These are phyloP conservation scores for Brassica rapa DNA, from an alignment of 345 rosid genomes.

Conservation along the genomic window DNA sequence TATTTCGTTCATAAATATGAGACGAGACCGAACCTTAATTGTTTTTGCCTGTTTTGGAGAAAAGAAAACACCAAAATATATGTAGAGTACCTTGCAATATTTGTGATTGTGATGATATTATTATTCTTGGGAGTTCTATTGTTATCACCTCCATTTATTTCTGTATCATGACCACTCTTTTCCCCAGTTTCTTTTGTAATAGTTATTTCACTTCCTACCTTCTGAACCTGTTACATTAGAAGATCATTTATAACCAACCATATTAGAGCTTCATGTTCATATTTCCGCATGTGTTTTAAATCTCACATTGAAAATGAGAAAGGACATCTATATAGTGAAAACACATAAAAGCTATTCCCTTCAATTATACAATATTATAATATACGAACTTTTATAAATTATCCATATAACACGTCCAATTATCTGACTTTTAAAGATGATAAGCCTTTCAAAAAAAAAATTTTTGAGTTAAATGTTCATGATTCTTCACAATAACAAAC, in stretches of 20 bases:
- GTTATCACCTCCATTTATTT: slow-evolving; percentile 34
- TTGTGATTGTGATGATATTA: slow-evolving; percentile 51
- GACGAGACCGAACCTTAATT: not conserved
- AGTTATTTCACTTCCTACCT: slow-evolving; percentile 60
- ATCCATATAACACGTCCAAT: too few relatives aligned
- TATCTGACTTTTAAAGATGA: not conserved
- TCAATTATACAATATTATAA: too few relatives aligned
- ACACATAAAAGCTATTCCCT: too few relatives aligned
- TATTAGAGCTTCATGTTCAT: not conserved
- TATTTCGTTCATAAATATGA: not conserved
- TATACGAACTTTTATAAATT: too few relatives aligned
- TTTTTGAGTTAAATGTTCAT: not conserved
- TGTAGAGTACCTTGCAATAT: slow-evolving; percentile 21
- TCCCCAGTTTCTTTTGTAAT: slow-evolving; percentile 45
- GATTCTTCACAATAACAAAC: not conserved
- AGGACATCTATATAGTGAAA: too few relatives aligned
- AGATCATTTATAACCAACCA: not conserved
- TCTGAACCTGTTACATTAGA: slow-evolving; percentile 47
- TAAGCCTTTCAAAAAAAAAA: too few relatives aligned
- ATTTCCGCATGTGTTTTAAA: not conserved
- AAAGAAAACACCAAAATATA: not conserved
- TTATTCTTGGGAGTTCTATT: slow-evolving; percentile 44
- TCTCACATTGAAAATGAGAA: not conserved
- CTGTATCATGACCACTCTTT: slow-evolving; percentile 34
- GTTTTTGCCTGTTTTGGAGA: not conserved